Base-by-base conservation (phyloP, 169 alveolate species). In the Amoebophrya sp. region DNA sequence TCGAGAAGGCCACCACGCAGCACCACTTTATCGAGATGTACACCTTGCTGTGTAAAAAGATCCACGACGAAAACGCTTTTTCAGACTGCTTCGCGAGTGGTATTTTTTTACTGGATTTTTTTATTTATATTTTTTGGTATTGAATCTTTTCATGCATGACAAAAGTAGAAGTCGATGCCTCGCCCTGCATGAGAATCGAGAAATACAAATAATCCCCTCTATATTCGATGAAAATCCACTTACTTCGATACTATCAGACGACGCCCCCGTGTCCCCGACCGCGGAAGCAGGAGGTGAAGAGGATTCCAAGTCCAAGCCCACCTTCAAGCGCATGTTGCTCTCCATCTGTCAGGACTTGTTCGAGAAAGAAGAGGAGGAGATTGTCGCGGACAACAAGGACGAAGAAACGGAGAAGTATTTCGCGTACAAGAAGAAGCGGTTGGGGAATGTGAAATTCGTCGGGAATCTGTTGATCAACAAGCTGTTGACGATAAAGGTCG, bases 1-100 rank as follows among this genome's bases (percentile, higher is more conserved):
- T 95, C 89, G 96, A 95, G 53, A 94, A 94, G 88, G 96, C 96
- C 40, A 95, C 94, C 14, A 89, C 96, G 25, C 96, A 95, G 93
- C 96, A 95, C 83, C 96, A 95, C 89, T 95, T 94, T 90, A 94
- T 95, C 23, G 94, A 93, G 90, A 94, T 94, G 95, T 94, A 92
- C 77, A 94, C 92, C 77, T 93, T 92, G 90, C 94, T 94, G 39
- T 94, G 95, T 77, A 93, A 90, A 39, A 90, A 91, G 77, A 91
- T 94, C 92, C 93, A 93, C 40, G 92, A 91, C 66, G 95, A 94
- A n/a, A n/a, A n/a, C n/a, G n/a, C n/a, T n/a, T n/a, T n/a, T n/a
- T n/a, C n/a, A n/a, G n/a, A n/a, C n/a, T n/a, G n/a, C n/a, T n/a
- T n/a, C n/a, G n/a, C n/a, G n/a, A n/a, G n/a, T n/a, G n/a, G n/a